phyloP scores from a whole-genome alignment of 2,329 filamentous ascomycete species.

The Paraphoma sp. region DNA sequence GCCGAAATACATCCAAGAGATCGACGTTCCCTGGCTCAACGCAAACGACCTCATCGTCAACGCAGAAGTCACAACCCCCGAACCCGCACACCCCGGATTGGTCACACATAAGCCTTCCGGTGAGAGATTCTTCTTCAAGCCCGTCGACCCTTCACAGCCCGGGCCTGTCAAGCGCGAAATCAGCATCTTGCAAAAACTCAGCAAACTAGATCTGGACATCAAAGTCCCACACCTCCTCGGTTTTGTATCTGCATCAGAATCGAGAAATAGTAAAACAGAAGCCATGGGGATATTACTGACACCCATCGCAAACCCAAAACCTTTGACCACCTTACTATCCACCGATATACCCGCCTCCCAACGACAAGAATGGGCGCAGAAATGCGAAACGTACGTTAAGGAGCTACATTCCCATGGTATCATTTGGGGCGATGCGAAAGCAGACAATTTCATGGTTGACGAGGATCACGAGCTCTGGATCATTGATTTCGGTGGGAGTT shows the following conservation, averaged over 20 bases:
- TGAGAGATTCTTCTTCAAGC: conserved; percentile 22
- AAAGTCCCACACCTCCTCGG: conserved; percentile 15
- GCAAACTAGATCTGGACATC: conserved; percentile 12
- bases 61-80: conserved; percentile 22
- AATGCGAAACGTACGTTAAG: conserved; percentile 15
- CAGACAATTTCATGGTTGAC: conserved; percentile 50
- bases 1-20: conserved; percentile 25
- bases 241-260: conserved; percentile 10
- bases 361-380: conserved; percentile 16
- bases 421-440: conserved; percentile 38
- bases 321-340: conserved; percentile 19
- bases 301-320: conserved; percentile 14
- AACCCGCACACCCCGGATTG: conserved; percentile 24
- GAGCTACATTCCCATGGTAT: conserved; percentile 19
- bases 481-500: conserved; percentile 51
- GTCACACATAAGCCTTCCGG: conserved; percentile 5
- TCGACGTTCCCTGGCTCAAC: conserved; percentile 20
- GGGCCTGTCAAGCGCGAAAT: conserved; percentile 24
- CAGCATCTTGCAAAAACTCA: conserved; percentile 16
- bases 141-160: conserved; percentile 17
- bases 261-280: conserved; percentile 14
- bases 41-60: conserved; percentile 19
- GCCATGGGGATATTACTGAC: conserved; percentile 19
- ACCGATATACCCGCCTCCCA: conserved; percentile 10
- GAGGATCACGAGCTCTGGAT: conserved; percentile 46